A percentile compares a stretch with the other conserved stretches of the same genome.
phyloP scores from a whole-genome alignment of 768 basidiomycete species.

The Xerocomus spinulosus region DNA sequence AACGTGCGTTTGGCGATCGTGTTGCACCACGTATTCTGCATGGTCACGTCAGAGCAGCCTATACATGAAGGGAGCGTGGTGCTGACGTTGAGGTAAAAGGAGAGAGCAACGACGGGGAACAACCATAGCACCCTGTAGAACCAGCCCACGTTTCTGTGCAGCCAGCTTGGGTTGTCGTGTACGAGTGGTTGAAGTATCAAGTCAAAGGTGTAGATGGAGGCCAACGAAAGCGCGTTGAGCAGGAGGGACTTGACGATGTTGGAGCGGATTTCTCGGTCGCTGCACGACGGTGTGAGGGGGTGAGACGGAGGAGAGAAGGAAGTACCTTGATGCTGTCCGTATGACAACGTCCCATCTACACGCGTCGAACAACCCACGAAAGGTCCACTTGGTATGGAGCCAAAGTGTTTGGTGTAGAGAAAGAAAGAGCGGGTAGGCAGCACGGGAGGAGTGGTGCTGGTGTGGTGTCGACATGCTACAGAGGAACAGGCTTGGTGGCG shows the following conservation, averaged over 20 bases:
- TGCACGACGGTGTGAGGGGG: constrained; percentile 28
- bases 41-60: constrained; percentile 11
- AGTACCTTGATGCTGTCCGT: constrained; percentile 54
- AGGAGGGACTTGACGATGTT: constrained; percentile 73
- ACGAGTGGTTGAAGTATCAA: constrained; percentile 65
- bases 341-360: constrained; percentile 69
- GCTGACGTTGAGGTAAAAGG: constrained; percentile 80
- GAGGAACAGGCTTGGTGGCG: neutral
- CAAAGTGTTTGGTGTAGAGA: constrained; percentile 54
- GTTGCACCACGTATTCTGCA: constrained; percentile 72
- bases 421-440: constrained; percentile 66
- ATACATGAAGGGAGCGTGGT: constrained; percentile 4
- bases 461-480: constrained; percentile 24
- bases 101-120: constrained; percentile 66
- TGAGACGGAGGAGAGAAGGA: constrained; percentile 4
- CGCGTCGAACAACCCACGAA: constrained; percentile 61
- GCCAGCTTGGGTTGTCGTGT: constrained; percentile 56
- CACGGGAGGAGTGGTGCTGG: constrained; percentile 36
- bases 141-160: constrained; percentile 69
- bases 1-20: constrained; percentile 73
- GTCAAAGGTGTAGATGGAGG: constrained; percentile 75
- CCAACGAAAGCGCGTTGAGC: constrained; percentile 65
- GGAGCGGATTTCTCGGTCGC: constrained; percentile 71
- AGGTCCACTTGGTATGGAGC: constrained; percentile 58
- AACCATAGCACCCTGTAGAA: constrained; percentile 79